Conservation (phyloP, 1,139 yeast species). For the Ogataea hybrid region DNA sequence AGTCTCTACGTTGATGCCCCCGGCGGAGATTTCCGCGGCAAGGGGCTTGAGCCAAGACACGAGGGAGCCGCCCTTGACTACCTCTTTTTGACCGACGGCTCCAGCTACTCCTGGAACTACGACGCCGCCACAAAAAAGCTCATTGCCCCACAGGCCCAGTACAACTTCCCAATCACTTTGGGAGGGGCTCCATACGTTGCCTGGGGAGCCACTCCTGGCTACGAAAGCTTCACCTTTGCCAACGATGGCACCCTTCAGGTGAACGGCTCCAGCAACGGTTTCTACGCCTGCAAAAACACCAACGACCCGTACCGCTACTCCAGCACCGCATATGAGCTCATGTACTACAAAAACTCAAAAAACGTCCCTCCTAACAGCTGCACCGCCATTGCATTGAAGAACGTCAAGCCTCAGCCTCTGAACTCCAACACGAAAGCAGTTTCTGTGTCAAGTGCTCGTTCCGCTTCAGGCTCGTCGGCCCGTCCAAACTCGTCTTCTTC, state of each 20-base stretch:
- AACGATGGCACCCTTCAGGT: conserved; percentile 24
- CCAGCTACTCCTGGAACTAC: conserved; percentile 14
- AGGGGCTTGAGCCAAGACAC: conserved; percentile 39
- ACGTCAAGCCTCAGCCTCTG: conserved; percentile 2
- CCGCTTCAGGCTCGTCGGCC: too few relatives aligned
- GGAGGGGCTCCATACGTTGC: conserved; percentile 15
- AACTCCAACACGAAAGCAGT: too few relatives aligned
- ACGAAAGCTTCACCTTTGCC: conserved; percentile 14
- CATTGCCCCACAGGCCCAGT: conserved; percentile 6
- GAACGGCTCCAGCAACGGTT: conserved; percentile 24
- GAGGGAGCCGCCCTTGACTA: conserved; percentile 59
- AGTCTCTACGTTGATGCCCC: conserved; percentile 29
- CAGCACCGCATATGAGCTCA: conserved; percentile 18
- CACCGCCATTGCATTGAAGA: too few relatives aligned
- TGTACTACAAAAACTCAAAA: conserved; percentile 22
- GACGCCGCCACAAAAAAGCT: conserved; percentile 8
- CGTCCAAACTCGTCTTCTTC: too few relatives aligned
- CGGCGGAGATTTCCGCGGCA: conserved; percentile 27
- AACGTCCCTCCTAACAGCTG: conserved; percentile 18
- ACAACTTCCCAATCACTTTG: conserved; percentile 3
- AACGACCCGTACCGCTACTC: conserved; percentile 29
- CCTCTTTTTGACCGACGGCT: conserved; percentile 33
- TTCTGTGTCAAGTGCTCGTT: not conserved
- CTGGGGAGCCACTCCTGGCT: conserved; percentile 17
- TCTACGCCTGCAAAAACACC: conserved; percentile 29